Percentiles rank a stretch among this genome's conserved stretches.
These are phyloP conservation scores for Moricandia moricandioides DNA, from an alignment of 345 rosid species.

Conservation along the genomic window DNA sequence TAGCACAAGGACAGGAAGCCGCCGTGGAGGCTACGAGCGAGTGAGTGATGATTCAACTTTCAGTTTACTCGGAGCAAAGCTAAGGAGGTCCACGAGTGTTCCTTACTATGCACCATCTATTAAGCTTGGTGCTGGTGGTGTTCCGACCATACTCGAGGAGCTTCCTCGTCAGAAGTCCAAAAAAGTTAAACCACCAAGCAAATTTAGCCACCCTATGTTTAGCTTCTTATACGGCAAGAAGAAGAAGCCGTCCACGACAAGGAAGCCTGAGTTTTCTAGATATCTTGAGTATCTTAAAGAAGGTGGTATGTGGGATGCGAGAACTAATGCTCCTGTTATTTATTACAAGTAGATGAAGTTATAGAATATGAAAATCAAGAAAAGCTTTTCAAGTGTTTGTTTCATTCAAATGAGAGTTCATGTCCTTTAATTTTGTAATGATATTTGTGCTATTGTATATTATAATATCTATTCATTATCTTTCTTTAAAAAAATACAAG, in stretches of 20 bases:
- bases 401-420: background rate
- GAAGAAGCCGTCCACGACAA: constrained; percentile 35
- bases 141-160: constrained; percentile 26
- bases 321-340: constrained; percentile 50
- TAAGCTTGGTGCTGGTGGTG: constrained; percentile 29
- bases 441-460: background rate
- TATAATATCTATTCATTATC: background rate
- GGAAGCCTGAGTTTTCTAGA: constrained; percentile 40
- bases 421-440: background rate
- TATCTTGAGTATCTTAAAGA: constrained; percentile 42
- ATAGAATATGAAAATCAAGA: background rate
- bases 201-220: constrained; percentile 41
- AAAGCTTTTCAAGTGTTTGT: background rate
- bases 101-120: constrained; percentile 38
- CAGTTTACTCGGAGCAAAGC: constrained; percentile 34
- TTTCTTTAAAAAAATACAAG: background rate
- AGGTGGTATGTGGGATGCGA: constrained; percentile 57
- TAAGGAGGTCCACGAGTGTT: constrained; percentile 36
- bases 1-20: constrained; percentile 50
- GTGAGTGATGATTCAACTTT: constrained; percentile 42
- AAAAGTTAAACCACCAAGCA: constrained; percentile 39
- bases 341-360: constrained; percentile 38
- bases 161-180: constrained; percentile 37
- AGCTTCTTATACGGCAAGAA: constrained; percentile 26
- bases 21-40: constrained; percentile 48